Evolutionary conservation across 306 rosid species (phyloP), one percentile per base, ranked within the genome.

Genomic region (Abrus precatorius): DNA sequence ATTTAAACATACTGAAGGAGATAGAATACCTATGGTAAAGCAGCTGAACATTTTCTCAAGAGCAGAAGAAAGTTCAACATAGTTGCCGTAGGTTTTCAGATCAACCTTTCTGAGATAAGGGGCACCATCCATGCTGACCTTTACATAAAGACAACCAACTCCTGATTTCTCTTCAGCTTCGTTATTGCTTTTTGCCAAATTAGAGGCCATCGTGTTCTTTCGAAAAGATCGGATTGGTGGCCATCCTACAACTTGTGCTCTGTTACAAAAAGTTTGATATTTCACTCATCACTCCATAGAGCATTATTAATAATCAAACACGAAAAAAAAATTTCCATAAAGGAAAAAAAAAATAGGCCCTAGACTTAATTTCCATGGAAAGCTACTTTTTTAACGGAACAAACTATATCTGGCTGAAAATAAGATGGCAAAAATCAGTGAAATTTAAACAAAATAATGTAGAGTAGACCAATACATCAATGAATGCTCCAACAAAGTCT

Each of bases 41-140:
- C 72, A 67, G 8, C 53, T 67, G 72, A 67, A 67, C 72, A 67
- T 67, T 44, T 67, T 67, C 54, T 67, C 72, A 67, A 67, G 72
- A 67, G 72, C 72, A 7, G 72, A 67, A 67, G 54, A 67, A 67
- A 67, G 72, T 67, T 44, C 20, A 43, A 27, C 43, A 43, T 67
- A 67, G 54, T 43, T 67, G 53, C 6, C 27, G 54, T 67, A 45
- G 72, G 38, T 67, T 44, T 44, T 67, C 34, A 67, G 72, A 44
- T 67, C 72, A 67, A 67, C 72, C 72, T 67, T 67, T 67, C 72
- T 67, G 72, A 67, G 72, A 44, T 67, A 67, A 9, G 72, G 72
- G 5, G 72, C 72, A 27, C 72, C 72, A 67, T 67, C 72, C 72
- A 67, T 67, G 72, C 72, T 44, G 5, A 67, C 72, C 54, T 67